Percentiles rank a stretch among this genome's conserved stretches.
These are phyloP conservation scores for Sugiyamaella pinicola DNA, from an alignment of 1,139 yeast genomes.

Conservation along the genomic window DNA sequence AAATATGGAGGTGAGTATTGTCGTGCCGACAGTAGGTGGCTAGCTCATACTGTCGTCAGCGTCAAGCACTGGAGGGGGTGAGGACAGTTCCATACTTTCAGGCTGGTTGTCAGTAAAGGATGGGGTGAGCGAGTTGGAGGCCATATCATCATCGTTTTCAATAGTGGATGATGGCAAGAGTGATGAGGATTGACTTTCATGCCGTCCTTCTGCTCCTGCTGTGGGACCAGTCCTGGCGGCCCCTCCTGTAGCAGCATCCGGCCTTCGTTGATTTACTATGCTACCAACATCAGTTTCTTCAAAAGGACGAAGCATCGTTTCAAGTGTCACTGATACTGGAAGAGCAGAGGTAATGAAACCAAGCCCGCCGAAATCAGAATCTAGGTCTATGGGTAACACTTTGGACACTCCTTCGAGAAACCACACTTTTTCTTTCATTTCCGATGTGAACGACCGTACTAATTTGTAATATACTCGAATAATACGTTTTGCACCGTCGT, in stretches of 20 bases:
- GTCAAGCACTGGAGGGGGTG: neutral
- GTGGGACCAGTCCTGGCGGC: too few relatives aligned
- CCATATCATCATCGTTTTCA: slow-evolving; percentile 8
- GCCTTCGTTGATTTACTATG: neutral
- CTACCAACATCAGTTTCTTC: slow-evolving; percentile 13
- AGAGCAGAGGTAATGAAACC: slow-evolving; percentile 44
- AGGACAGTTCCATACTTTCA: slow-evolving; percentile 4
- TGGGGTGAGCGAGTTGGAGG: too few relatives aligned
- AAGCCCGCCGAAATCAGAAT: slow-evolving; percentile 43
- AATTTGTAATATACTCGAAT: slow-evolving; percentile 86
- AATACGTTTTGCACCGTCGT: slow-evolving; percentile 81
- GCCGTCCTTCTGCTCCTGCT: too few relatives aligned
- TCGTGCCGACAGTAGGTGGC: too few relatives aligned
- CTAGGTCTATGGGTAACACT: slow-evolving; percentile 55
- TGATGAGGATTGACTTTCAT: neutral
- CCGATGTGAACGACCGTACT: slow-evolving; percentile 76
- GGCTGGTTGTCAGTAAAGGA: slow-evolving; percentile 3
- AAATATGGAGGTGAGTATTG: neutral
- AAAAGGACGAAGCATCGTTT: slow-evolving; percentile 15
- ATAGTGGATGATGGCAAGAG: neutral
- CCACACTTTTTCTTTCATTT: slow-evolving; percentile 90
- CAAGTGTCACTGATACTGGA: slow-evolving; percentile 30
- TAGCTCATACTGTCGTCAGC: neutral
- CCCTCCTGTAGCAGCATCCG: neutral
- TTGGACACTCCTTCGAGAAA: slow-evolving; percentile 88